Conservation (phyloP, 192 early-diverging fungal species). For the Kappamyces sp. region DNA sequence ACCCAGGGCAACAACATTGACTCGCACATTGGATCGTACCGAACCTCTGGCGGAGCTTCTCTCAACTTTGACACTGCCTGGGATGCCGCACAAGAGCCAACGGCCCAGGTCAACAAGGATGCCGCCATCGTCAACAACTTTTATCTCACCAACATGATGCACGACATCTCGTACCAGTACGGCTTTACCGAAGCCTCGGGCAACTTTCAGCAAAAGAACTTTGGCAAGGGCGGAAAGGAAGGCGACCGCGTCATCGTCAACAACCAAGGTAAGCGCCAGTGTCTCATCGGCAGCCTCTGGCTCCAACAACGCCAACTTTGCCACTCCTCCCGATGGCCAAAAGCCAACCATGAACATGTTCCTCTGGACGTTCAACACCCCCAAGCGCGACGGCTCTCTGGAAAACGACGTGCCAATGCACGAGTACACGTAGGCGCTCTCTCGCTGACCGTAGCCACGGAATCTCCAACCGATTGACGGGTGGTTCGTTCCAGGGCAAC, state of each 20-base stretch:
- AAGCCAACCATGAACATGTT: conserved; percentile 23
- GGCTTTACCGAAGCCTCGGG: conserved; percentile 30
- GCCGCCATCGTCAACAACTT: conserved; percentile 15
- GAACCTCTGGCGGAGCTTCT: not conserved
- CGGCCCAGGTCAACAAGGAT: conserved; percentile 12
- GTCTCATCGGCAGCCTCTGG: not conserved
- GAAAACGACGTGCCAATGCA: conserved; percentile 16
- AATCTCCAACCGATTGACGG: conserved; percentile 29
- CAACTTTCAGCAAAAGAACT: conserved; percentile 53
- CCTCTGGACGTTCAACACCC: conserved; percentile 24
- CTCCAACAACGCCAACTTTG: conserved; percentile 48
- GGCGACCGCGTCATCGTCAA: conserved; percentile 45
- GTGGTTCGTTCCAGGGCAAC: conserved; percentile 20
- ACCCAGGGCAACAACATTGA: conserved; percentile 9
- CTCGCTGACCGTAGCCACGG: conserved; percentile 16
- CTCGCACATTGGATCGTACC: not conserved
- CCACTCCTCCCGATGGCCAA: conserved; percentile 45
- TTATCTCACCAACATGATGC: conserved; percentile 16
- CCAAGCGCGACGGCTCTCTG: conserved; percentile 44
- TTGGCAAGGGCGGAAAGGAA: conserved; percentile 45
- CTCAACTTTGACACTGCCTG: not conserved
- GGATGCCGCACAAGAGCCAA: conserved; percentile 13
- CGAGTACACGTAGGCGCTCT: conserved; percentile 20
- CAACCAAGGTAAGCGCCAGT: conserved; percentile 14
- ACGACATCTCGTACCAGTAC: conserved; percentile 21